A percentile compares a stretch with the other conserved stretches of the same genome.
phyloP scores from a whole-genome alignment of 176 grass and related monocot species.

The Canna indica region DNA sequence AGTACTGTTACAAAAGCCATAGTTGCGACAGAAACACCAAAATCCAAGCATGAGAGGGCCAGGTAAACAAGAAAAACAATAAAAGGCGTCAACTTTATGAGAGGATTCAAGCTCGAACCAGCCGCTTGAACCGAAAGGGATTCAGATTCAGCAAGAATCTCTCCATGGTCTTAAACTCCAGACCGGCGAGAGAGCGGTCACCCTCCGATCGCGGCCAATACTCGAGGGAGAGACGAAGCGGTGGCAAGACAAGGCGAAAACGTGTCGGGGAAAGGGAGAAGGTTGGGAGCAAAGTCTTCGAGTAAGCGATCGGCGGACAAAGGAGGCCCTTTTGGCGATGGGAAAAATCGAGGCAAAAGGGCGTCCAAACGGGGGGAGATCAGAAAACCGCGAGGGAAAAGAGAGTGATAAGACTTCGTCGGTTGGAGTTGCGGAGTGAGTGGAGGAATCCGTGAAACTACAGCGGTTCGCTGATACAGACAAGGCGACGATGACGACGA shows the following conservation, averaged over 20 bases:
- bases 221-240: background rate
- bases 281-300: too few species aligned
- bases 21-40: background rate
- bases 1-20: background rate
- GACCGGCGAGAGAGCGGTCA: background rate
- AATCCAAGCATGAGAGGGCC: background rate
- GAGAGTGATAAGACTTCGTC: too few species aligned
- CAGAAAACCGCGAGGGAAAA: too few species aligned
- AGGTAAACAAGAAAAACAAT: background rate
- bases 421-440: background rate
- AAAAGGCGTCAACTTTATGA: background rate
- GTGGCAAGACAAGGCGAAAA: background rate
- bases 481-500: background rate
- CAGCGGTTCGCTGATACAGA: background rate
- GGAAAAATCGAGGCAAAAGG: too few species aligned
- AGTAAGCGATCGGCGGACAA: too few species aligned
- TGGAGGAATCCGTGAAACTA: background rate
- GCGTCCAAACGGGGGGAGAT: background rate
- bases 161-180: conserved; percentile 35
- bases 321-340: too few species aligned
- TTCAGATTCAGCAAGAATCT: conserved; percentile 73
- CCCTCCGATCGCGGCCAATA: conserved; percentile 1
- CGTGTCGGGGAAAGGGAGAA: too few species aligned
- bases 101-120: conserved; percentile 22
- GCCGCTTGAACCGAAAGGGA: conserved; percentile 78